Evolutionary conservation across 805 yeast species (phyloP), one percentile per base, ranked within the genome.

Genomic region (Soucietia sequanensis): DNA sequence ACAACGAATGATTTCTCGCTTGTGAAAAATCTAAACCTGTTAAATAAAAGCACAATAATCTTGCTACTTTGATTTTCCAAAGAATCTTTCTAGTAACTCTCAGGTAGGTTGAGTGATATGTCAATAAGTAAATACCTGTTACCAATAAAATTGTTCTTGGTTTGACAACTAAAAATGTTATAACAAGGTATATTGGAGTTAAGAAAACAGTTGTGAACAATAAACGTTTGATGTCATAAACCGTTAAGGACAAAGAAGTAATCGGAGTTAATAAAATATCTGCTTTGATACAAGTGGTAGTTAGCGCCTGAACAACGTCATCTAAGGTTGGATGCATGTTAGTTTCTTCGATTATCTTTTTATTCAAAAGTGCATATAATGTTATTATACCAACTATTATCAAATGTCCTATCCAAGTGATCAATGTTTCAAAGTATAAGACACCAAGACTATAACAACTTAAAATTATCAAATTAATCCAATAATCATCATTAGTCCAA

Each of bases 401-500:
- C 31, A 87, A 52, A 63, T 90, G 96, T 10, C 96, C 96, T 39
- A 82, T 71, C 70, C 86, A 88, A n/a, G 77, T 76, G 23, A 87
- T 73, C 34, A 89, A 59, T n/a, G 68, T 61, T 50, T 89, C 95
- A 54, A 85, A 86, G 60, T 89, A 86, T n/a, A 84, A 60, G 14
- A 87, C 84, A 4, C 74, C 52, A 4, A 83, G 61, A 1, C 78
- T 65, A 56, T 76, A 81, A 9, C 67, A 47, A 2, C 78, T 64
- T 16, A 84, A 72, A 30, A 83, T 48, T 18, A 88, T 69, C 13
- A 84, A 65, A 48, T 88, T 79, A 37, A 81, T 62, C 87, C 91
- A 88, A 22, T 75, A 69, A 55, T 87, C 93, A 23, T 84, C 90
- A 42, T 81, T 80, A 2, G 97, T 85, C 99, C 99, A 91, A 0